Conservation (phyloP, 495 filamentous ascomycete genomes). For the Penicillium ucsense region DNA sequence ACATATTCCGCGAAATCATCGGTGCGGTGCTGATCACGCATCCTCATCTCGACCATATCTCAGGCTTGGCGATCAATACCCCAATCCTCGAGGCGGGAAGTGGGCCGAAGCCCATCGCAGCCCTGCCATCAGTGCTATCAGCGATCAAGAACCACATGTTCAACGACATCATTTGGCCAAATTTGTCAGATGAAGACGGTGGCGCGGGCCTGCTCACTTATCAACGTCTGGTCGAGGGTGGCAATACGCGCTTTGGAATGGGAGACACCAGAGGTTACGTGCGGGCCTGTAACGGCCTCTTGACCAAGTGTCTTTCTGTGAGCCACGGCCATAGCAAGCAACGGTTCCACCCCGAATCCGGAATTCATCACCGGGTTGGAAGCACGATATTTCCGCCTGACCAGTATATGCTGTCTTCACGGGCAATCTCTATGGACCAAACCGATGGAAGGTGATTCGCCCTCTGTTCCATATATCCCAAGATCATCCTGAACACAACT, state of each 20-base stretch:
- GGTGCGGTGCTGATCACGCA: slow-evolving; percentile 88
- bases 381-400: slow-evolving; percentile 33
- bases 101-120: slow-evolving; percentile 73
- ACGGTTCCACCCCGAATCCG: slow-evolving; percentile 37
- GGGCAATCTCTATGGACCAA: slow-evolving; percentile 23
- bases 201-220: slow-evolving; percentile 89
- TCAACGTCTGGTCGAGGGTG: slow-evolving; percentile 78
- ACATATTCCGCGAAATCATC: slow-evolving; percentile 68
- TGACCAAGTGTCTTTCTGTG: slow-evolving; percentile 67
- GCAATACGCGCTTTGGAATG: slow-evolving; percentile 67
- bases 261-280: slow-evolving; percentile 72
- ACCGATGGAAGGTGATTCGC: slow-evolving; percentile 20
- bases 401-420: slow-evolving; percentile 18
- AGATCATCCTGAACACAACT: background rate
- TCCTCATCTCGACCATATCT: slow-evolving; percentile 87
- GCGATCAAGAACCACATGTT: slow-evolving; percentile 92
- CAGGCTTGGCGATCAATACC: slow-evolving; percentile 86
- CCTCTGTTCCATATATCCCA: too few relatives aligned
- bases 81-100: slow-evolving; percentile 64
- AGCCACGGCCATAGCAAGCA: slow-evolving; percentile 85
- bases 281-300: slow-evolving; percentile 71
- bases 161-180: slow-evolving; percentile 97
- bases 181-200: slow-evolving; percentile 90
- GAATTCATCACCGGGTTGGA: slow-evolving; percentile 50
- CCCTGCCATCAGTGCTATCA: slow-evolving; percentile 71